Base-by-base conservation (phyloP, 352 stramenopile species). In the Aphanomyces invadans region DNA sequence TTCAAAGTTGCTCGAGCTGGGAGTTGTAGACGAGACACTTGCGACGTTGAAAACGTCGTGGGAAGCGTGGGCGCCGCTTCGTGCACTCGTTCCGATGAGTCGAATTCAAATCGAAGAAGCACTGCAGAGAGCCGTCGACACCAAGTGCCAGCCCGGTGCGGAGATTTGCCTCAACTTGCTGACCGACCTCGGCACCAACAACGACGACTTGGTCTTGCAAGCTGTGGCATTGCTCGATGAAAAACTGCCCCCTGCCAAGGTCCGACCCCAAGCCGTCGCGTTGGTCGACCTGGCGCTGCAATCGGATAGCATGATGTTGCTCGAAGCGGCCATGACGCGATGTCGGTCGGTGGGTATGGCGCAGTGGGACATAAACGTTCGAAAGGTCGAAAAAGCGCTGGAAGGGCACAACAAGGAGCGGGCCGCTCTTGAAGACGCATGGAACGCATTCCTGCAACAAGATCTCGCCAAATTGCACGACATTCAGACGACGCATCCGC, bases 311-410 rank as follows among this genome's bases (percentile, higher is more conserved):
- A 9, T 25, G 11, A 3, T 59, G 42, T 44, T 67, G n/a, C 42
- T 67, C 17, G 45, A 49, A n/a, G 60, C 60, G 9, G 60, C 60
- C n/a, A 44, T 67, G 38, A 33, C 48, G 7, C 21, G 31, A 17
- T 67, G 60, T 26, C 26, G 38, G 36, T 39, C 60, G 11, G 60
- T 67, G 60, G 60, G 60, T 23, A 67, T 67, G 60, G 60, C 60
- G 46, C 48, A 49, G 9, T 67, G 60, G 60, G 60, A 67, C 49
- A 51, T 51, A 17, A 67, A 67, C 38, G 60, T 67, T 9, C 48
- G 48, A 0, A 44, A 46, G 4, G 42, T 51, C 4, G 48, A 49
- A 25, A 49, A 67, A 28, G 60, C 60, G 21, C 4, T 51, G 0
- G 55, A 45, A 5, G 55, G 31, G 36, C 25, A 57, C 29, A 51